These are phyloP conservation scores for Talaromyces sp. DNA, from an alignment of 2,329 filamentous ascomycete genomes.

Conservation along the genomic window DNA sequence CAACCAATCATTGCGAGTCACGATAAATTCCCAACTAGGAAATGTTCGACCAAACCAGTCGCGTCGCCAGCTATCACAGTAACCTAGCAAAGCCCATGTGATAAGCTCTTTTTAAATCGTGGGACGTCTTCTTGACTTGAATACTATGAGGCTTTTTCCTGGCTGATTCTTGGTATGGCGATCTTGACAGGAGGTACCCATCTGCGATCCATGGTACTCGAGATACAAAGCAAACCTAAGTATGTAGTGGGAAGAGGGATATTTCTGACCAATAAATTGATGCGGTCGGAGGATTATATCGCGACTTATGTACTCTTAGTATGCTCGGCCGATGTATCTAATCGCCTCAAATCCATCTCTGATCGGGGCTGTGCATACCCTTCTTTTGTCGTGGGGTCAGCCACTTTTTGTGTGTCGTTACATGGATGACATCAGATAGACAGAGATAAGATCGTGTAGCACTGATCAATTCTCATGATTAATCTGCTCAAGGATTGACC, in stretches of 20 bases:
- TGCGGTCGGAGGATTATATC: not conserved
- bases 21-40: not conserved
- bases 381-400: not conserved
- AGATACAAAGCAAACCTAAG: not conserved
- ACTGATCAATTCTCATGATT: not conserved
- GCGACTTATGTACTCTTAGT: not conserved
- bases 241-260: not conserved
- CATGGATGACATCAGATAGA: not conserved
- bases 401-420: not conserved
- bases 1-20: not conserved
- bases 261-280: not conserved
- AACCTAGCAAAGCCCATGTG: not conserved
- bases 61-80: not conserved
- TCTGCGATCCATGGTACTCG: not conserved
- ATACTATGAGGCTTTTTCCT: conserved; percentile 2
- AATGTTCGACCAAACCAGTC: conserved; percentile 1
- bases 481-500: not conserved
- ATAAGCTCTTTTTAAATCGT: not conserved
- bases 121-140: too few species aligned
- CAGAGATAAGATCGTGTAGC: not conserved
- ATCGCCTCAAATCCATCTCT: not conserved
- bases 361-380: not conserved
- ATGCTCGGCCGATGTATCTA: not conserved
- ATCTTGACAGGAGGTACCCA: not conserved
- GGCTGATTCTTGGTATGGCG: conserved; percentile 1